A percentile compares a stretch with the other conserved stretches of the same genome.
Conservation (phyloP, 768 basidiomycete genomes). For the Roridomyces roridus region DNA sequence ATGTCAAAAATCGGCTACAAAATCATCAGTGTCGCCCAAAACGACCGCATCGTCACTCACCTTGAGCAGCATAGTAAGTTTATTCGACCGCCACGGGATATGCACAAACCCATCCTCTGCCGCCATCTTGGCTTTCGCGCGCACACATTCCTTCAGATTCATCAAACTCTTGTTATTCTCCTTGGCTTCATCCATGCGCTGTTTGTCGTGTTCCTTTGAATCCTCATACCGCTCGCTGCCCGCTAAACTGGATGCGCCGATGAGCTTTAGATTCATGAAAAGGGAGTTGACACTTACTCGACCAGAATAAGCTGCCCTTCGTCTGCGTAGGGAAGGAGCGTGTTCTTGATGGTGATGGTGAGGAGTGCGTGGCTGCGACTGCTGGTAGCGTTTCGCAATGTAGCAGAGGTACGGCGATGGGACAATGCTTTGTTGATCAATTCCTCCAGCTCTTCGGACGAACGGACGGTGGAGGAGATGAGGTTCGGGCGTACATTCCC, state of each 20-base stretch:
- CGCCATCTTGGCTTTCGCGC: slow-evolving; percentile 42
- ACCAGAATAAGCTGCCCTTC: slow-evolving; percentile 42
- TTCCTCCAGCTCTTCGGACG: slow-evolving; percentile 37
- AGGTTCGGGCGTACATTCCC: slow-evolving; percentile 37
- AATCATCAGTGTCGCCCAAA: background rate
- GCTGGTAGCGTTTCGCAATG: slow-evolving; percentile 36
- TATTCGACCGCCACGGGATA: slow-evolving; percentile 41
- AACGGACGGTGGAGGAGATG: slow-evolving; percentile 29
- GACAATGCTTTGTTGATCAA: slow-evolving; percentile 35
- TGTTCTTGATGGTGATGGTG: slow-evolving; percentile 39
- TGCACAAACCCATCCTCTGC: slow-evolving; percentile 43
- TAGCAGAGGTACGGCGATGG: slow-evolving; percentile 37
- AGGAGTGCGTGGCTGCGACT: slow-evolving; percentile 42
- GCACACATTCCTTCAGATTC: slow-evolving; percentile 44
- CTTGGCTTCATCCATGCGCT: slow-evolving; percentile 39
- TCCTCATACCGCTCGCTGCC: slow-evolving; percentile 44
- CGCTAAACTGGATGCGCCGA: slow-evolving; percentile 33
- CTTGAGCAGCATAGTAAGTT: slow-evolving; percentile 42
- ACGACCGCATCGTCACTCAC: slow-evolving; percentile 11
- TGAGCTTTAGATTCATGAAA: too few relatives aligned
- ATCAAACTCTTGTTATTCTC: slow-evolving; percentile 44
- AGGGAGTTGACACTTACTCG: slow-evolving; percentile 41
- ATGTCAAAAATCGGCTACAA: slow-evolving; percentile 41
- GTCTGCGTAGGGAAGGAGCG: slow-evolving; percentile 37
- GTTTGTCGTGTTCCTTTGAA: slow-evolving; percentile 40